phyloP scores from a whole-genome alignment of 108 stramenopile species.

The Skeletonema costatum region DNA sequence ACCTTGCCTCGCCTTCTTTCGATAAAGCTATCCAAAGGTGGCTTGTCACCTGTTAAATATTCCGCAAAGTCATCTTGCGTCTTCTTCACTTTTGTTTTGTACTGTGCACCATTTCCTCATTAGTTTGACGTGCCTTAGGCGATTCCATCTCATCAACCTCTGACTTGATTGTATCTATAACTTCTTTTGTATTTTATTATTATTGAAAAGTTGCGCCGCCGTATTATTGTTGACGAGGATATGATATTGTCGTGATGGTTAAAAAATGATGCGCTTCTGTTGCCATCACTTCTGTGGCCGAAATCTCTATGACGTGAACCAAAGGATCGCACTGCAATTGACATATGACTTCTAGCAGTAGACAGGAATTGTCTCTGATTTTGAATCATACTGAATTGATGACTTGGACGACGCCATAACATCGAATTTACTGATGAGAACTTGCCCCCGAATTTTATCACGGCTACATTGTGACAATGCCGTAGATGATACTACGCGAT shows the following conservation, averaged over 20 bases:
- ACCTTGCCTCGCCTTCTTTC: background rate
- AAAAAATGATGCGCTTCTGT: background rate
- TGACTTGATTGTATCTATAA: constrained; percentile 23
- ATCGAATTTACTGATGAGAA: background rate
- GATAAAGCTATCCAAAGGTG: background rate
- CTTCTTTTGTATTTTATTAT: constrained; percentile 19
- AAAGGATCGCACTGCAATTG: background rate
- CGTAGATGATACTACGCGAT: background rate
- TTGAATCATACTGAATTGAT: background rate
- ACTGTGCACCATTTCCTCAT: background rate
- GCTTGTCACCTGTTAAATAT: constrained; percentile 27
- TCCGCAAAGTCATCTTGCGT: constrained; percentile 40
- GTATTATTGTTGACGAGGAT: background rate
- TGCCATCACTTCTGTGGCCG: background rate
- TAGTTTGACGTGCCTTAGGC: background rate
- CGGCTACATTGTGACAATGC: background rate
- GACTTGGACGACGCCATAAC: background rate
- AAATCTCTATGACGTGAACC: background rate
- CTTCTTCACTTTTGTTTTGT: constrained; percentile 1
- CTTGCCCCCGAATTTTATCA: background rate
- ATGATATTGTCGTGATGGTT: background rate
- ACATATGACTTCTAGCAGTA: background rate
- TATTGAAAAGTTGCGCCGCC: constrained; percentile 5
- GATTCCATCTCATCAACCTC: constrained; percentile 38
- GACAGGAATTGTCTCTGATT: background rate